These are phyloP conservation scores for Amaranthus cruentus DNA, from an alignment of 148 eudicot species.

Conservation along the genomic window DNA sequence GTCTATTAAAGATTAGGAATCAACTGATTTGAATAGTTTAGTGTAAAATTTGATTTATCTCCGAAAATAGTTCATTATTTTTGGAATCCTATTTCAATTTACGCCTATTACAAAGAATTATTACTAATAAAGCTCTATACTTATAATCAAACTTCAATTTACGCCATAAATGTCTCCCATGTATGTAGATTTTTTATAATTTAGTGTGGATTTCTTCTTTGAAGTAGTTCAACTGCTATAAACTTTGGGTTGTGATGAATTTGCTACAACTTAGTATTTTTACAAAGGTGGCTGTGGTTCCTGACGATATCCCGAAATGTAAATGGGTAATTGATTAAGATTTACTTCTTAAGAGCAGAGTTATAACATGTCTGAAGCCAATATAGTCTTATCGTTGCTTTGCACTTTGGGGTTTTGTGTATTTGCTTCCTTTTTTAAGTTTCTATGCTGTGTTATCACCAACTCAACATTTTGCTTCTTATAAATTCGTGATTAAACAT, in stretches of 20 bases:
- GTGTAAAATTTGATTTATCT: no score
- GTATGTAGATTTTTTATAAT: not conserved
- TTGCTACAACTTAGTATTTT: not conserved
- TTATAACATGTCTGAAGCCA: slow-evolving; percentile 70
- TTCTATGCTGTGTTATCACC: not conserved
- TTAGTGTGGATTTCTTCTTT: no score
- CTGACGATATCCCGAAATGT: slow-evolving; percentile 62
- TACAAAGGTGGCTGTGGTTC: slow-evolving; percentile 41
- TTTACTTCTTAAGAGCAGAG: slow-evolving; percentile 58
- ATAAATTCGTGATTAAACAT: not conserved
- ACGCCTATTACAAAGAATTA: no score
- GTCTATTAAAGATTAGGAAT: no score
- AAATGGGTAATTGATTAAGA: slow-evolving; percentile 77
- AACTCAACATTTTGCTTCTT: not conserved
- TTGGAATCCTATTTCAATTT: no score
- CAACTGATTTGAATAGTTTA: no score
- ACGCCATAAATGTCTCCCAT: not conserved
- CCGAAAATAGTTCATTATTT: no score
- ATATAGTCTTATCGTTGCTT: slow-evolving; percentile 29
- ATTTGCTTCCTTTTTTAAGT: not conserved
- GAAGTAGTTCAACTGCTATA: no score
- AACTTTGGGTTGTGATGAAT: no score
- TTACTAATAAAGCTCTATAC: no score
- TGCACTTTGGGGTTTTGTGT: not conserved
- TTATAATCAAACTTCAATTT: no score